Conservation (phyloP, 108 stramenopile species). For the Cyclotella sp. region DNA sequence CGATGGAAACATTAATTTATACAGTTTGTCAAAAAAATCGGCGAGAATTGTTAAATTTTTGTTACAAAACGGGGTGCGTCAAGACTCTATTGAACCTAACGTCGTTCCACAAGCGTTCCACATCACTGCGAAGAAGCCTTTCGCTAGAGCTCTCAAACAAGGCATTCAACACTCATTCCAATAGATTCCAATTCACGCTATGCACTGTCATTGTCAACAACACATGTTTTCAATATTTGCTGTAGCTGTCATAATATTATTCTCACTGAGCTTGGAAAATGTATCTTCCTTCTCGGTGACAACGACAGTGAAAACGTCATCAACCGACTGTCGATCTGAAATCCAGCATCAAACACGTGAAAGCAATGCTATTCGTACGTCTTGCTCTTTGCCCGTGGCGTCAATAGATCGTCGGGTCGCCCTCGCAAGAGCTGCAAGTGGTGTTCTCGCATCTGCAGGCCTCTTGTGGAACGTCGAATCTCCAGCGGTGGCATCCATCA, state of each 20-base stretch:
- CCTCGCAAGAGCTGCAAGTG: conserved; percentile 2
- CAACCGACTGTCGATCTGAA: neutral
- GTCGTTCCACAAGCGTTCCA: too few relatives aligned
- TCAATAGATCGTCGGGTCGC: conserved; percentile 27
- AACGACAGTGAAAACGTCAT: neutral
- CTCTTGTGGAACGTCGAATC: neutral
- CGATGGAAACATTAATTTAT: too few relatives aligned
- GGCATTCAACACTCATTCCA: too few relatives aligned
- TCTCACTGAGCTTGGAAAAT: neutral
- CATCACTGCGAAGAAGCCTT: too few relatives aligned
- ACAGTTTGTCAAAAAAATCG: too few relatives aligned
- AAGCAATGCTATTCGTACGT: neutral
- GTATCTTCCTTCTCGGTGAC: neutral
- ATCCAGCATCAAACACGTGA: too few relatives aligned
- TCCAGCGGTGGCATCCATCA: neutral
- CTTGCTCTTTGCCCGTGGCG: neutral
- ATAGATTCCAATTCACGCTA: too few relatives aligned
- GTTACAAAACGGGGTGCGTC: too few relatives aligned
- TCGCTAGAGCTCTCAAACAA: too few relatives aligned
- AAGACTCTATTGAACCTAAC: too few relatives aligned
- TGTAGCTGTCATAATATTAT: neutral
- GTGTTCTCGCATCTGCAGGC: conserved; percentile 14
- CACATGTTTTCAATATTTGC: neutral
- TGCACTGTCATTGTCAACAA: too few relatives aligned
- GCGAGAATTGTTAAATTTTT: too few relatives aligned